Evolutionary conservation across 176 grass and related monocot genomes (phyloP), one percentile per base, ranked within the genome.

Genomic region (Zizania latifolia): DNA sequence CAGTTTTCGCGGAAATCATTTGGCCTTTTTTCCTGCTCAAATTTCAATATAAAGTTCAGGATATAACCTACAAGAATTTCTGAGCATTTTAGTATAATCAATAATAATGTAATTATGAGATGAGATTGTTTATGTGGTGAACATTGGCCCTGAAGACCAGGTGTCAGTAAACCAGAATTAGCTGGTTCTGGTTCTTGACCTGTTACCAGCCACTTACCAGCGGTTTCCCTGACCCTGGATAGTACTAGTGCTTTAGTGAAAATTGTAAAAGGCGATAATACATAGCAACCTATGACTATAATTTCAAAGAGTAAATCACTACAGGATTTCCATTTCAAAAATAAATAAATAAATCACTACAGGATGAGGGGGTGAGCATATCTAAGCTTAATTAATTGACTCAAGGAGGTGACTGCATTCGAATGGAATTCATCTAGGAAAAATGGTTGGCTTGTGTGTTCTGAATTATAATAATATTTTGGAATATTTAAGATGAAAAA

Each of bases 241-340:
- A 53, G 48, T 53, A 53, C 7, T 3, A 13, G 38, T 31, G 50
- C 19, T 33, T 51, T 74, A 65, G 36, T 13, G 39, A 8, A 13
- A 35, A 76, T 8, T 45, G 0, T 8, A 81, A 51, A 75, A 41
- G 15, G 4, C 19, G 10, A 35, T 28, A 65, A 31, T n/a, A n/a
- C 51, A n/a, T 6, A 75, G 34, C 19, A 35, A 8, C 59, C 39
- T 29, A 78, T 33, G 50, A 1, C 0, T 57, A 35, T 46, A 16
- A n/a, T 70, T 82, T 86, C 28, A 38, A 37, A 38, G 37, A 39
- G 45, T 46, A 68, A n/a, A n/a, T n/a, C n/a, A n/a, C n/a, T n/a
- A n/a, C n/a, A n/a, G n/a, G n/a, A n/a, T n/a, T n/a, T n/a, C n/a
- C n/a, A n/a, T n/a, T n/a, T n/a, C n/a, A n/a, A n/a, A n/a, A n/a